Percentiles rank a stretch among this genome's conserved stretches.
Evolutionary conservation across 306 rosid species (phyloP).

Genomic region (Pterocarpus macrocarpus): DNA sequence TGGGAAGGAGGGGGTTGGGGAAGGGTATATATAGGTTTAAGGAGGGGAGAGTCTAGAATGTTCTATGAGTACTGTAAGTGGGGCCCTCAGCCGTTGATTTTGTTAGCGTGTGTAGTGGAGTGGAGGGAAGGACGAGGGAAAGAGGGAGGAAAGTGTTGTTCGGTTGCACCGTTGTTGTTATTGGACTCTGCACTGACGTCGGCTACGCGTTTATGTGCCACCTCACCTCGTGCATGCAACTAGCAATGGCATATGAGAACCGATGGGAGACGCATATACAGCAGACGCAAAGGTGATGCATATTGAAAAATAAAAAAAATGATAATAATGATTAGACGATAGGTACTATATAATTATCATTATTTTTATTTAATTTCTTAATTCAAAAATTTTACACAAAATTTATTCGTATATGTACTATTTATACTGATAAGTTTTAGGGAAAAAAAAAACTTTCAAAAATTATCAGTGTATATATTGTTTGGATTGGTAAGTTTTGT

Average conservation of each 20-base stretch:
- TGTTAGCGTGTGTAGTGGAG: not conserved
- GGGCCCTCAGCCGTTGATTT: conserved; percentile 28
- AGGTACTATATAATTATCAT: no score
- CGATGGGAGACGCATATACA: no score
- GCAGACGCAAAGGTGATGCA: no score
- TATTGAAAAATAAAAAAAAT: no score
- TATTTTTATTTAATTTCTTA: no score
- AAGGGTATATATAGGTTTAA: conserved; percentile 37
- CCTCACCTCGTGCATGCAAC: not conserved
- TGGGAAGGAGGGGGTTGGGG: not conserved
- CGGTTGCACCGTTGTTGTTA: not conserved
- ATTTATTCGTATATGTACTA: no score
- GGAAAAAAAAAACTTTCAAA: no score
- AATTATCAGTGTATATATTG: no score
- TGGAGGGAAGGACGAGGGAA: conserved; percentile 8
- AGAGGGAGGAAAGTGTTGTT: not conserved
- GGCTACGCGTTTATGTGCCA: conserved; percentile 8
- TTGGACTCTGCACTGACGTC: not conserved
- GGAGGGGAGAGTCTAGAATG: conserved; percentile 54
- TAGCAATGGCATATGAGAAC: not conserved
- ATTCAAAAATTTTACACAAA: no score
- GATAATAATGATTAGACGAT: no score
- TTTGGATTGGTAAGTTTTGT: no score
- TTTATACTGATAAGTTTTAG: no score
- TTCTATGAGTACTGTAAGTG: conserved; percentile 34